Evolutionary conservation across 129 eudicot genomes (phyloP).

Genomic region (Chrysanthemum makinoi): DNA sequence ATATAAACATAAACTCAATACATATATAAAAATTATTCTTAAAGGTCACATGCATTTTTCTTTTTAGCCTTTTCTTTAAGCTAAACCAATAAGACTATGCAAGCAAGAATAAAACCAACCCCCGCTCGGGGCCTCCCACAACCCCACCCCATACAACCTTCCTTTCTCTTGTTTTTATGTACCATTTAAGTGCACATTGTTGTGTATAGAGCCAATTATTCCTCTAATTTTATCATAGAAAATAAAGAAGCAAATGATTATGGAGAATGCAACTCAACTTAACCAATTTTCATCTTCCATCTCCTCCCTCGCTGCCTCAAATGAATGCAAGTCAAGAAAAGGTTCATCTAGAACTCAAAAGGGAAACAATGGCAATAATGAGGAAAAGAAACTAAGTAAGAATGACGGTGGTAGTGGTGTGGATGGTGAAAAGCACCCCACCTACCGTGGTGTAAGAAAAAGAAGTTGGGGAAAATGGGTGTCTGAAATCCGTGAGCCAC

Average conservation of each 20-base stretch:
- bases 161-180: constrained; percentile 24
- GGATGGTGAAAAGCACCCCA: constrained; percentile 33
- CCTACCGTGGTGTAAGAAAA: constrained; percentile 57
- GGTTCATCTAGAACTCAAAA: constrained; percentile 26
- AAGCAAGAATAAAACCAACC: constrained; percentile 32
- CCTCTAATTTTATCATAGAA: constrained; percentile 16
- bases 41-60: constrained; percentile 16
- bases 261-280: constrained; percentile 29
- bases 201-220: constrained; percentile 8
- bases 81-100: constrained; percentile 17
- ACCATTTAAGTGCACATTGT: constrained; percentile 27
- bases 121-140: constrained; percentile 12
- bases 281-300: constrained; percentile 31
- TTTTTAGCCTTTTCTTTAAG: constrained; percentile 15
- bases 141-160: background rate
- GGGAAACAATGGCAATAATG: constrained; percentile 38
- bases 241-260: constrained; percentile 21
- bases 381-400: constrained; percentile 15
- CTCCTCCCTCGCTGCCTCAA: constrained; percentile 12
- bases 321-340: constrained; percentile 18
- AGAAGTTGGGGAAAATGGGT: constrained; percentile 87
- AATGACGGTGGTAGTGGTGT: background rate
- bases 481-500: constrained; percentile 72
- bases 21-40: background rate
- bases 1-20: background rate